Conservation (phyloP, 352 stramenopile species). For the Plasmopara halstedii region DNA sequence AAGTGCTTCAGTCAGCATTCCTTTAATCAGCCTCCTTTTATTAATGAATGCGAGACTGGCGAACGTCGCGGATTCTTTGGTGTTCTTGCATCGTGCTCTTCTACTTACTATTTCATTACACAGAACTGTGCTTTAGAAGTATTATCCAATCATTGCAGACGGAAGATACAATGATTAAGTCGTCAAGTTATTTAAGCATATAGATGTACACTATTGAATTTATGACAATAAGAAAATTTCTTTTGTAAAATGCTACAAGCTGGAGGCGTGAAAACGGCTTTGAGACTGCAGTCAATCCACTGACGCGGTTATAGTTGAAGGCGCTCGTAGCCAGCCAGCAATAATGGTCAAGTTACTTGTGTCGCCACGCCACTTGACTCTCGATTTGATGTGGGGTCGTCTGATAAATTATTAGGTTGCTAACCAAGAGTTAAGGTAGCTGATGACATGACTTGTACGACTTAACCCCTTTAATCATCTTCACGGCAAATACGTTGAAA, state of each 20-base stretch:
- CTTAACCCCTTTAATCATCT: slow-evolving; percentile 27
- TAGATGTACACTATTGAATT: slow-evolving; percentile 11
- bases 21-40: background rate
- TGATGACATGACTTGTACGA: slow-evolving; percentile 7
- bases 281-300: slow-evolving; percentile 25
- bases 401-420: slow-evolving; percentile 45
- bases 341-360: slow-evolving; percentile 13
- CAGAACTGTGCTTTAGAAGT: too few species aligned
- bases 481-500: slow-evolving; percentile 81
- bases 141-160: slow-evolving; percentile 7
- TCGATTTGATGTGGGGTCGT: slow-evolving; percentile 22
- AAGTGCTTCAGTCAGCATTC: slow-evolving; percentile 52
- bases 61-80: slow-evolving; percentile 5
- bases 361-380: slow-evolving; percentile 23
- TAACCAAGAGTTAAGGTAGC: slow-evolving; percentile 10
- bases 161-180: too few species aligned
- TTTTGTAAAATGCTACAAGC: slow-evolving; percentile 32
- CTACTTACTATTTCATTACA: too few species aligned
- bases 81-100: slow-evolving; percentile 12
- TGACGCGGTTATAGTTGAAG: slow-evolving; percentile 30
- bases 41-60: background rate
- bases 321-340: slow-evolving; percentile 7
- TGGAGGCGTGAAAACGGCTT: slow-evolving; percentile 20
- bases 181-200: slow-evolving; percentile 4
- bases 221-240: slow-evolving; percentile 24